These are phyloP conservation scores for Boeremia lycopersici DNA, from an alignment of 2,329 filamentous ascomycete species.

Conservation along the genomic window DNA sequence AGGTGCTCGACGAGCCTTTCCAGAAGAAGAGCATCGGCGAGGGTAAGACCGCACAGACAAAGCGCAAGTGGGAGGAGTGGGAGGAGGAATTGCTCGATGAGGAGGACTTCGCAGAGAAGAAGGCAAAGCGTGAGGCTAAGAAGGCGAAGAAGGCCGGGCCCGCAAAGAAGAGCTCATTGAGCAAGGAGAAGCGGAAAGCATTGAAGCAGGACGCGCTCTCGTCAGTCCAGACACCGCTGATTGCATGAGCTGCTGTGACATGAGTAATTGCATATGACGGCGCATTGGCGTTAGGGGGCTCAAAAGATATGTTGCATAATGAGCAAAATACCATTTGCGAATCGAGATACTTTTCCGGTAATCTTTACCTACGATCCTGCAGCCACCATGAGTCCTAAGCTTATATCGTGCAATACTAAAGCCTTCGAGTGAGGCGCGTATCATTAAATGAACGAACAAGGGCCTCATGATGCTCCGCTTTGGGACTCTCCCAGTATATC, in stretches of 20 bases:
- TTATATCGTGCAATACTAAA: too few relatives aligned
- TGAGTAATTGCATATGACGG: conserved; percentile 23
- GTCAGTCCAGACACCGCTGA: conserved; percentile 48
- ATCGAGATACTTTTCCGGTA: conserved; percentile 6
- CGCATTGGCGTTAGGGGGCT: conserved; percentile 29
- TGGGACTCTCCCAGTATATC: too few relatives aligned
- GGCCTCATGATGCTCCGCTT: too few relatives aligned
- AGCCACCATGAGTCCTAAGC: background rate
- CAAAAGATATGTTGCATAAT: conserved; percentile 25
- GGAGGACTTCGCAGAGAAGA: conserved; percentile 43
- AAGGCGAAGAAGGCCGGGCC: conserved; percentile 43
- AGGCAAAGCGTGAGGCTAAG: conserved; percentile 59
- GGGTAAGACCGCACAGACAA: conserved; percentile 38
- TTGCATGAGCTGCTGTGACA: conserved; percentile 24
- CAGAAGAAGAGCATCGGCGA: conserved; percentile 34
- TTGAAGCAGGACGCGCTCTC: conserved; percentile 56
- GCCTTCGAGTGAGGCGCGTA: too few relatives aligned
- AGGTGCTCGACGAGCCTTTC: conserved; percentile 66
- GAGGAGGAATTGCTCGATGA: conserved; percentile 47
- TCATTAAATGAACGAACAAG: too few relatives aligned
- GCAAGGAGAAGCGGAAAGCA: conserved; percentile 57
- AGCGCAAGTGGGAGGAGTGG: conserved; percentile 49
- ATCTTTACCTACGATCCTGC: background rate
- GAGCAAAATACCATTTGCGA: conserved; percentile 26
- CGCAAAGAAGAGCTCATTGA: conserved; percentile 39